phyloP scores from a whole-genome alignment of 1,284 basidiomycete species.

The Trichosporon coremiiforme region DNA sequence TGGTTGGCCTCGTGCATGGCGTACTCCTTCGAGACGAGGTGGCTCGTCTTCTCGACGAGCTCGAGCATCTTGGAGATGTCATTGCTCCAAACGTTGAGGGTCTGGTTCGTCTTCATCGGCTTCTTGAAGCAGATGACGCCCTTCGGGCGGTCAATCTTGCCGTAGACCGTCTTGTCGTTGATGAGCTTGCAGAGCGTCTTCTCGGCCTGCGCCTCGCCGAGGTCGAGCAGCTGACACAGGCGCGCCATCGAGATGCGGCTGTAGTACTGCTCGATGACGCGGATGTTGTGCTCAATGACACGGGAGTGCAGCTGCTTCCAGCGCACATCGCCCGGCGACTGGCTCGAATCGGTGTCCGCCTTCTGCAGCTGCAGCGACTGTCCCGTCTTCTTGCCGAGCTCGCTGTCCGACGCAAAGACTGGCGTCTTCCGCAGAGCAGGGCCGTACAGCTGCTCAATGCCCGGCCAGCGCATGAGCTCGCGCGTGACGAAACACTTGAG shows the following conservation, averaged over 20 bases:
- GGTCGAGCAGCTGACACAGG: conserved; percentile 83
- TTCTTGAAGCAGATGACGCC: conserved; percentile 85
- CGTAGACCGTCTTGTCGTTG: conserved; percentile 87
- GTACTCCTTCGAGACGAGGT: conserved; percentile 60
- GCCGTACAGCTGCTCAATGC: conserved; percentile 89
- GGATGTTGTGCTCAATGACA: conserved; percentile 85
- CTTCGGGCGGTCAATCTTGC: conserved; percentile 85
- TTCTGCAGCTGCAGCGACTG: conserved; percentile 33
- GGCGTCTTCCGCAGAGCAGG: conserved; percentile 75
- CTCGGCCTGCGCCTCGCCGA: conserved; percentile 79
- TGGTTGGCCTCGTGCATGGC: conserved; percentile 54
- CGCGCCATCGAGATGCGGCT: conserved; percentile 84
- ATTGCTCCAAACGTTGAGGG: conserved; percentile 94
- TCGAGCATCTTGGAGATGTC: conserved; percentile 82
- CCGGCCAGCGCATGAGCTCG: conserved; percentile 97
- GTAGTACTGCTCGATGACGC: conserved; percentile 98
- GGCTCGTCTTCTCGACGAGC: conserved; percentile 60
- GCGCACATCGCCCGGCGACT: conserved; percentile 64
- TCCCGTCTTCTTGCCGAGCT: conserved; percentile 49
- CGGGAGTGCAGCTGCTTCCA: conserved; percentile 96
- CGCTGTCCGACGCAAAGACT: conserved; percentile 67
- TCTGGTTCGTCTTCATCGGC: conserved; percentile 75
- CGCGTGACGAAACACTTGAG: conserved; percentile 95
- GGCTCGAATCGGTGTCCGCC: conserved; percentile 33
- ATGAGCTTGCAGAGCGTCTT: conserved; percentile 85